These are phyloP conservation scores for Claviceps quebecensis DNA, from an alignment of 2,329 filamentous ascomycete genomes.

Conservation along the genomic window DNA sequence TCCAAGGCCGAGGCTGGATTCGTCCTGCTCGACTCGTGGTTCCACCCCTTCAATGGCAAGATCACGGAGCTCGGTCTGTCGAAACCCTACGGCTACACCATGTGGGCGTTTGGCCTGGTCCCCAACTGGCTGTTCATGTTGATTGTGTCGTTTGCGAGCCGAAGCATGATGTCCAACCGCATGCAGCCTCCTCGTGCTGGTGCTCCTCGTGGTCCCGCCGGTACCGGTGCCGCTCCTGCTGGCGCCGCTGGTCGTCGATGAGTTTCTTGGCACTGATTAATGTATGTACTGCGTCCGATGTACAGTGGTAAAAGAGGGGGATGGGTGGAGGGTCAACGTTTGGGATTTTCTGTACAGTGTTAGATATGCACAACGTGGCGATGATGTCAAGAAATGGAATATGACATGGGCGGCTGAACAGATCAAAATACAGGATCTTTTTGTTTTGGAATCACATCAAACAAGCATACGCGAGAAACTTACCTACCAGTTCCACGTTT, in stretches of 20 bases:
- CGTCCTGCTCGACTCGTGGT: conserved; percentile 43
- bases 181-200: conserved; percentile 11
- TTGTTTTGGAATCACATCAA: background rate
- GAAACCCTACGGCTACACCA: conserved; percentile 50
- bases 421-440: background rate
- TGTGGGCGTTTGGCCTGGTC: conserved; percentile 53
- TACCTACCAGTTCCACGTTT: background rate
- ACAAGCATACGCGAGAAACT: background rate
- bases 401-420: background rate
- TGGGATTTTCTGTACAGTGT: background rate
- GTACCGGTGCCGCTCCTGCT: conserved; percentile 6
- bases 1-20: conserved; percentile 38
- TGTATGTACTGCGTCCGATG: background rate
- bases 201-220: conserved; percentile 6
- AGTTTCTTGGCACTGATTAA: background rate
- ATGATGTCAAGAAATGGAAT: background rate
- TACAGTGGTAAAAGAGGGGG: background rate
- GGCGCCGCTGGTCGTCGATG: conserved; percentile 4
- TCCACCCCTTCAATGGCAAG: conserved; percentile 63
- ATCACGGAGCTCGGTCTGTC: conserved; percentile 48
- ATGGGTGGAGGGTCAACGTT: background rate
- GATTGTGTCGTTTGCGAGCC: conserved; percentile 56
- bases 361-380: background rate
- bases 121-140: conserved; percentile 73
- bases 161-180: conserved; percentile 49